Evolutionary conservation across 768 basidiomycete species (phyloP).

Genomic region (Clitopilus passeckerianus): DNA sequence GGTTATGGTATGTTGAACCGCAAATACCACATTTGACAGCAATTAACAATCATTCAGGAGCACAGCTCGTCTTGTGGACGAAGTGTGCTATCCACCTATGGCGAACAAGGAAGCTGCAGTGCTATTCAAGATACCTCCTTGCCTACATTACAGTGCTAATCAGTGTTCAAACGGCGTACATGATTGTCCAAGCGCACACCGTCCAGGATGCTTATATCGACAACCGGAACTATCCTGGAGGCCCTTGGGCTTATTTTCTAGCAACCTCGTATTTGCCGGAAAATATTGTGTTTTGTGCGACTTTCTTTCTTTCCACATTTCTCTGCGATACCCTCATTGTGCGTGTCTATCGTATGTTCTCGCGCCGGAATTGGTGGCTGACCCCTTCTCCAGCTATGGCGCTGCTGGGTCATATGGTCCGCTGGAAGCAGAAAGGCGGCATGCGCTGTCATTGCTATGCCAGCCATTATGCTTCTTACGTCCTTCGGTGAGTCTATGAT

Average conservation of each 20-base stretch:
- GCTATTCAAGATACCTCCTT: conserved; percentile 26
- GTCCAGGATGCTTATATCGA: conserved; percentile 18
- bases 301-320: conserved; percentile 19
- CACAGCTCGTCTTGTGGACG: conserved; percentile 29
- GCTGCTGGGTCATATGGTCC: conserved; percentile 45
- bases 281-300: conserved; percentile 2
- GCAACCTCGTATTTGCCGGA: background rate
- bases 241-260: conserved; percentile 8
- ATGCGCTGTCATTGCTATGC: conserved; percentile 28
- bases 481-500: conserved; percentile 31
- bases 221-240: conserved; percentile 14
- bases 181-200: conserved; percentile 32
- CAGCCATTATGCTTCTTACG: conserved; percentile 27
- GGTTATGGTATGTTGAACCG: conserved; percentile 29
- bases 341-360: conserved; percentile 5
- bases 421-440: conserved; percentile 25
- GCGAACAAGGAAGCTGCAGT: background rate
- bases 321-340: conserved; percentile 39
- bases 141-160: conserved; percentile 34
- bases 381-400: conserved; percentile 29
- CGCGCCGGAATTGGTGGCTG: background rate
- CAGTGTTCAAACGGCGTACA: conserved; percentile 31
- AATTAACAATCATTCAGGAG: conserved; percentile 16
- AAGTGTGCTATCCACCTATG: conserved; percentile 28
- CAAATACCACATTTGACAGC: background rate